Conservation (phyloP, 306 rosid species). For the Vigna reflexopilosa region DNA sequence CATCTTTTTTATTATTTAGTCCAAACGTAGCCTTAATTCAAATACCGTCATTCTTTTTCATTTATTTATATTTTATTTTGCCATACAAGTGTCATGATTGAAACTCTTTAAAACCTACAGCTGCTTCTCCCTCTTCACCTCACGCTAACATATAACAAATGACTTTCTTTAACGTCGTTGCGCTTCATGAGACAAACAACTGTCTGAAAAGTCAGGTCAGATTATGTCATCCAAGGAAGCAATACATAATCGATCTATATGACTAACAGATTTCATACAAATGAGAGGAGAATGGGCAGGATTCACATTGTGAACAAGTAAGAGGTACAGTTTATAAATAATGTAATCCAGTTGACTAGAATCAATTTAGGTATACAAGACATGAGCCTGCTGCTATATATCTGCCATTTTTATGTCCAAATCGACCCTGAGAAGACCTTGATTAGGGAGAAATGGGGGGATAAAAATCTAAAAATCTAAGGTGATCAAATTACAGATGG, state of each 20-base stretch:
- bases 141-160: background rate
- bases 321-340: conserved; percentile 41
- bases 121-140: background rate
- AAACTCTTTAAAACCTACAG: background rate
- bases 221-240: background rate
- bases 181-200: background rate
- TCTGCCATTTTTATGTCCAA: conserved; percentile 44
- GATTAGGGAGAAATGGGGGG: conserved; percentile 46
- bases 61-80: too few relatives aligned
- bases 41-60: too few relatives aligned
- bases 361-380: conserved; percentile 25
- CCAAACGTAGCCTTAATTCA: too few relatives aligned
- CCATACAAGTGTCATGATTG: too few relatives aligned
- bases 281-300: conserved; percentile 35
- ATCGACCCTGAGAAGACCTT: conserved; percentile 48
- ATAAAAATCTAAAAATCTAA: conserved; percentile 48
- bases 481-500: conserved; percentile 45
- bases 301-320: conserved; percentile 42
- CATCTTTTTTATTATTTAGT: too few relatives aligned
- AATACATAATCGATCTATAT: too few relatives aligned
- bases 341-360: conserved; percentile 51
- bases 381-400: conserved; percentile 47
- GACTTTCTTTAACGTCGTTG: background rate
- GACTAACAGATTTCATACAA: conserved; percentile 21
- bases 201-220: background rate